phyloP scores from a whole-genome alignment of 2,329 filamentous ascomycete genomes.

The Sporothrix humicola region DNA sequence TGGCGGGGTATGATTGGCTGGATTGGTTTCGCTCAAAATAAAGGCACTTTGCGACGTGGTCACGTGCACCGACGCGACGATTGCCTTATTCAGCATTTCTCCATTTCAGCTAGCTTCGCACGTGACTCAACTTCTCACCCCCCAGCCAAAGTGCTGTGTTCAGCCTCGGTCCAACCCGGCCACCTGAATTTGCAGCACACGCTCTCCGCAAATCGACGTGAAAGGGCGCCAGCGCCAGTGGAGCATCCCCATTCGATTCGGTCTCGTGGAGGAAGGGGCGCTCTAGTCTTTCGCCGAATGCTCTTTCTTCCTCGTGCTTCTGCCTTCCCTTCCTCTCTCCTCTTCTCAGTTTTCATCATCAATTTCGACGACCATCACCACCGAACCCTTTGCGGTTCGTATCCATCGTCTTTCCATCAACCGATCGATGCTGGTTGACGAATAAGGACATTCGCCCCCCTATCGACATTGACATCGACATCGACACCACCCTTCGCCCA shows the following conservation, averaged over 20 bases:
- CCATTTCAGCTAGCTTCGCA: background rate
- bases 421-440: background rate
- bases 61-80: conserved; percentile 19
- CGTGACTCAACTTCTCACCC: conserved; percentile 24
- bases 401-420: background rate
- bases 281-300: background rate
- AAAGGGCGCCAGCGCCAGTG: conserved; percentile 25
- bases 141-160: background rate
- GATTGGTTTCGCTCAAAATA: background rate
- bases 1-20: conserved; percentile 37
- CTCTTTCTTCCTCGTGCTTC: conserved; percentile 10
- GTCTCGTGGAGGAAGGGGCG: conserved; percentile 24
- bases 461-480: background rate
- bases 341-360: background rate
- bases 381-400: background rate
- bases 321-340: background rate
- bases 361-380: conserved; percentile 5
- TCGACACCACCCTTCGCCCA: background rate
- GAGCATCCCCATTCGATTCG: conserved; percentile 3
- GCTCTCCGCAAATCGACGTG: conserved; percentile 28
- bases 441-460: background rate
- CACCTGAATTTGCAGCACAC: conserved; percentile 37
- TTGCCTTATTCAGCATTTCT: conserved; percentile 2
- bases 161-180: conserved; percentile 43
- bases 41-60: background rate